Conservation (phyloP, 139 green algal species). For the Chlorella sp. region DNA sequence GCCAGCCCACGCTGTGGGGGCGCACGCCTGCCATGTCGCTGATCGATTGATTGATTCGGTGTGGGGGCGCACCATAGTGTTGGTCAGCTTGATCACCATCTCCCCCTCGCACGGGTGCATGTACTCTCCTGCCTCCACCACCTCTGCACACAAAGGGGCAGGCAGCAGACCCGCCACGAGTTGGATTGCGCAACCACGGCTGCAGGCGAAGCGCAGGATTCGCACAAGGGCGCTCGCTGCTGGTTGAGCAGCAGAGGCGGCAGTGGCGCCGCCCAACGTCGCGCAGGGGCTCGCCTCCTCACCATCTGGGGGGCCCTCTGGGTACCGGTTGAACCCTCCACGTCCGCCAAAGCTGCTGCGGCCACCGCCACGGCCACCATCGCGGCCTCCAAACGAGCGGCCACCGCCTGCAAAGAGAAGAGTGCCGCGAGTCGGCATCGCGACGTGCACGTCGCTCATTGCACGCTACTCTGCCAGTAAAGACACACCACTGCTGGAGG, state of each 20-base stretch:
- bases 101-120: slow-evolving; percentile 98
- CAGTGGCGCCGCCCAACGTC: background rate
- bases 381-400: background rate
- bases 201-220: background rate
- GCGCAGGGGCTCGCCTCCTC: background rate
- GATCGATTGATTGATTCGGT: too few relatives aligned
- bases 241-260: background rate
- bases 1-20: too few relatives aligned
- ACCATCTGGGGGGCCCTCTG: slow-evolving; percentile 15
- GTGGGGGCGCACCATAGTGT: slow-evolving; percentile 85
- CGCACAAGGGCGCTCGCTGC: too few relatives aligned
- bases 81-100: slow-evolving; percentile 95
- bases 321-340: background rate
- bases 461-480: background rate
- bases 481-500: background rate
- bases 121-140: slow-evolving; percentile 92
- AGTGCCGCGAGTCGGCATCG: background rate
- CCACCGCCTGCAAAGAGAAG: background rate
- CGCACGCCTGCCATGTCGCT: too few relatives aligned
- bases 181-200: too few relatives aligned
- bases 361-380: slow-evolving; percentile 5
- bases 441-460: background rate
- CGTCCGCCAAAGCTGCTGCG: slow-evolving; percentile 12
- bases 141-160: slow-evolving; percentile 47
- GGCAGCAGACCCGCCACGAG: too few relatives aligned